Base-by-base conservation (phyloP, 495 filamentous ascomycete genomes). In the Lophium mytilinum region DNA sequence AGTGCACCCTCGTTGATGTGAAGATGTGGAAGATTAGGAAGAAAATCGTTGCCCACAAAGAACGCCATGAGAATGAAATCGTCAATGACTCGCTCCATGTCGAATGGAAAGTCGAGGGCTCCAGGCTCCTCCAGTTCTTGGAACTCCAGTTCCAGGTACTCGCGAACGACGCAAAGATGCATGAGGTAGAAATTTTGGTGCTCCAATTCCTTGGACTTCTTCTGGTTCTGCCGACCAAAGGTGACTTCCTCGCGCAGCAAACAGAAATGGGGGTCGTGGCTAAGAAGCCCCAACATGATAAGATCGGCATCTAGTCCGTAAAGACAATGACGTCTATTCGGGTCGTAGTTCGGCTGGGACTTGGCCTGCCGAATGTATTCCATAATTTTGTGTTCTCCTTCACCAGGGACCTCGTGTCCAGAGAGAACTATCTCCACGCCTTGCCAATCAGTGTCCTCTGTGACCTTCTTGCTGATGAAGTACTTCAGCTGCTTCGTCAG, bases 301-400 rank as follows among this genome's bases (percentile, higher is more conserved):
- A 99, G 75, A 74, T 99, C 94, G 34, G 94, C 94, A 75, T 99
- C 94, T 33, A 99, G 79, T 6, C 94, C 94, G 67, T 99, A 99
- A 40, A 99, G 76, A 73, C 94, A 99, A 71, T 99, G 94, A 43
- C 94, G 89, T 56, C 93, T 80, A 67, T 99, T 97, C n/a, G 90
- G 83, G 66, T 94, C 83, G 68, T 99, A 99, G 56, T 86, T 81
- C 3, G 88, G 86, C 68, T 99, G 94, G 42, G 91, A 88, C 76
- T 97, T 97, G 35, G 93, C 85, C 67, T 90, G 84, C 56, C 94
- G 86, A 69, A 99, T 99, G 69, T 97, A 97, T 71, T 99, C 94
- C 94, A 97, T 99, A 70, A 99, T 95, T 75, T 99, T 99, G 75
- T 98, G 93, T 72, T 98, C 94, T 53, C 94, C 94, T 72, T 99